These are phyloP conservation scores for Brassica balearica DNA, from an alignment of 441 rosid genomes.

Conservation along the genomic window DNA sequence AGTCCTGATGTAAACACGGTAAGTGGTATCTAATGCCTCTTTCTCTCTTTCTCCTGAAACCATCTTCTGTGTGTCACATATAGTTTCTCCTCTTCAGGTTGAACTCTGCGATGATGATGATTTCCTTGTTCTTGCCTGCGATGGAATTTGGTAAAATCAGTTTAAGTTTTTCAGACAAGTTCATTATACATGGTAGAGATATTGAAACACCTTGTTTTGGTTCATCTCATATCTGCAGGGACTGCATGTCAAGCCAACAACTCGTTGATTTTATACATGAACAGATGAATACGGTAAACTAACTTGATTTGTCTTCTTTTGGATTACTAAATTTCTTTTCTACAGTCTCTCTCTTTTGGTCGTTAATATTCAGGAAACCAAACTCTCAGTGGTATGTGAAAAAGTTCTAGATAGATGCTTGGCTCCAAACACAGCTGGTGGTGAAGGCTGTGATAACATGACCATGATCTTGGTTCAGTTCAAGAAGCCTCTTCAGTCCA, in stretches of 20 bases:
- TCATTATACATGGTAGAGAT: conserved; percentile 21
- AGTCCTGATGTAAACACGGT: conserved; percentile 65
- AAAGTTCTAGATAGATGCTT: conserved; percentile 85
- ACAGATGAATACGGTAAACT: conserved; percentile 65
- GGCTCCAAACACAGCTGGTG: conserved; percentile 86
- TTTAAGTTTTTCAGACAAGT: conserved; percentile 20
- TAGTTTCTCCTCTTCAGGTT: conserved; percentile 52
- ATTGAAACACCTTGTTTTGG: conserved; percentile 15
- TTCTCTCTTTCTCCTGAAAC: conserved; percentile 16
- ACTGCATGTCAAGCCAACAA: conserved; percentile 97
- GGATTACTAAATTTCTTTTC: not conserved
- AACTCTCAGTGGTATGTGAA: conserved; percentile 88
- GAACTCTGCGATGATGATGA: conserved; percentile 96
- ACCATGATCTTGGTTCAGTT: conserved; percentile 95
- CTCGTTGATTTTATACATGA: conserved; percentile 90
- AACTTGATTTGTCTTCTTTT: conserved; percentile 14
- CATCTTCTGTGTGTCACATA: conserved; percentile 21
- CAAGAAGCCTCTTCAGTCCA: conserved; percentile 74
- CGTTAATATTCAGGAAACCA: conserved; percentile 70
- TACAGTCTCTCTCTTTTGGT: conserved; percentile 17
- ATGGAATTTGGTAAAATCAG: conserved; percentile 72
- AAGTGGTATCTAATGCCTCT: conserved; percentile 18
- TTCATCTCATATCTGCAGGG: conserved; percentile 64
- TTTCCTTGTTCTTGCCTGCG: conserved; percentile 91
- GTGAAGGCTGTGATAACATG: conserved; percentile 99